Evolutionary conservation across 495 filamentous ascomycete genomes (phyloP), one percentile per base, ranked within the genome.

Genomic region (Xylaria venustula): DNA sequence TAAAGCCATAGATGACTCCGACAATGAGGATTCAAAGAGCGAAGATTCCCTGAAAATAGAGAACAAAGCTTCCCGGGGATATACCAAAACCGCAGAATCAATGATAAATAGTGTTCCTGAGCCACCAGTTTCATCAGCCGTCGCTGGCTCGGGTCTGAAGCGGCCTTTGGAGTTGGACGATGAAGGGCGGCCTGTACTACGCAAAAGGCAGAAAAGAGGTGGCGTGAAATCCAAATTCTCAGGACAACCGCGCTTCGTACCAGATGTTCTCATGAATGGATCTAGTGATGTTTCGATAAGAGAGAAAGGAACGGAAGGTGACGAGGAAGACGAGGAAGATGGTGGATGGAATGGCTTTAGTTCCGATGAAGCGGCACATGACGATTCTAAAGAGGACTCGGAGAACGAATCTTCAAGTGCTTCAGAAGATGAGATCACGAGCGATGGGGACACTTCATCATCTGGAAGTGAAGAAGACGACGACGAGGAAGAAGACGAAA

Each of bases 71-170:
- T 0, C 41, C 14, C 30, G 41, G 7, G 19, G 26, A 8, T 11
- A 22, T 7, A 54, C n/a, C n/a, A 26, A 54, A 32, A 22, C n/a
- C 14, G 26, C 50, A 20, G 40, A 54, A 41, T 12, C 41, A 11
- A 22, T 37, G 23, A 47, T 37, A 54, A 32, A 1, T n/a, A 30
- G 17, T 17, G 19, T 12, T 4, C 11, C 28, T 0, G 41, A 42
- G 15, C 49, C 49, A 15, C 28, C 40, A 37, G 47, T 28, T 40
- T 28, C 41, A 47, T 32, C 51, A 34, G 15, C 36, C 15, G 7
- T 70, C 56, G 67, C 86, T 61, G 94, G 94, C 32, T 88, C 86
- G 66, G 94, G 94, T 8, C 71, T 98, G 50, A 98, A 97, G 69
- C 84, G 92, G 48, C 90, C 92, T 15, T 78, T 98, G 19, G 90